phyloP scores from a whole-genome alignment of 108 stramenopile species.

The Nitzschia sp. region DNA sequence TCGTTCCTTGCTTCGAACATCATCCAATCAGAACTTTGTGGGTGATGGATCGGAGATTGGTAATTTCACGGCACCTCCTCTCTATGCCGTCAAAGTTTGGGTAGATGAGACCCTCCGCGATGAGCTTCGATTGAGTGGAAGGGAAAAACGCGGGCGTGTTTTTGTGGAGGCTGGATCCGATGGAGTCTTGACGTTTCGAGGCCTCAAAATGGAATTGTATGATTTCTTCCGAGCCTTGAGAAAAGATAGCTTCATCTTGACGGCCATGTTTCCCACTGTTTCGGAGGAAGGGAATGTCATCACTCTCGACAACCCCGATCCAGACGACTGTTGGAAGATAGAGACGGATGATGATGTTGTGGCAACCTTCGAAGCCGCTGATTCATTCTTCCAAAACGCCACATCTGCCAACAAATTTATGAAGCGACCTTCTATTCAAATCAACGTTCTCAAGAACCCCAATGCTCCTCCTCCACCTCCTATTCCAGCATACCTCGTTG shows the following conservation, averaged over 20 bases:
- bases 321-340: constrained; percentile 42
- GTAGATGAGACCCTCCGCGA: constrained; percentile 58
- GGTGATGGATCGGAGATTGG: too few relatives aligned
- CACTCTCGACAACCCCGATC: background rate
- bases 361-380: constrained; percentile 60
- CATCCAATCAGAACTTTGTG: too few relatives aligned
- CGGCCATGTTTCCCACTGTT: constrained; percentile 61
- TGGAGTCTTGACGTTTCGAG: constrained; percentile 53
- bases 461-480: constrained; percentile 81
- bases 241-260: constrained; percentile 68
- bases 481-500: constrained; percentile 60
- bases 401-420: constrained; percentile 16
- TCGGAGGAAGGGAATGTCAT: constrained; percentile 54
- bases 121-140: constrained; percentile 72
- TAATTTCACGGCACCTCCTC: constrained; percentile 30
- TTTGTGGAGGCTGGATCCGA: constrained; percentile 63
- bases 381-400: constrained; percentile 38
- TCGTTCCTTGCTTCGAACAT: too few relatives aligned
- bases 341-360: constrained; percentile 70
- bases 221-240: constrained; percentile 73
- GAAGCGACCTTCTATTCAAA: constrained; percentile 72
- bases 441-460: constrained; percentile 79
- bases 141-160: constrained; percentile 84
- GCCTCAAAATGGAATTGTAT: constrained; percentile 64
- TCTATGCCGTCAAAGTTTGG: constrained; percentile 78